Conservation (phyloP, 2,329 filamentous ascomycete species). For the Diaporthe sp. region DNA sequence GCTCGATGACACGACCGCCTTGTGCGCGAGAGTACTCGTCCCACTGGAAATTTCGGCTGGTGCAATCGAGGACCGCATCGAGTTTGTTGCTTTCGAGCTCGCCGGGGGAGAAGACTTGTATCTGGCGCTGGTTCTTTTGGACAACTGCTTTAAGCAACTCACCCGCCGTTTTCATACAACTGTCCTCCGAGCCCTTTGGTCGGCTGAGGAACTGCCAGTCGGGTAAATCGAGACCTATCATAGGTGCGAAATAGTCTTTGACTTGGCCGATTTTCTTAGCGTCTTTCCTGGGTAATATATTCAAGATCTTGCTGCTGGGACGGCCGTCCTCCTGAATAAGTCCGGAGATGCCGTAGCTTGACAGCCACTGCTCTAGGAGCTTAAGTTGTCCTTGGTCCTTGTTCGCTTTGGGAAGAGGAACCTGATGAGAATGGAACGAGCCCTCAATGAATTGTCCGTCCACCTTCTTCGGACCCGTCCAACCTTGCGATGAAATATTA, state of each 20-base stretch:
- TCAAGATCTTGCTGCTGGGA: slow-evolving; percentile 61
- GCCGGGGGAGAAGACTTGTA: slow-evolving; percentile 73
- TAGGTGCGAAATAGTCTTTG: slow-evolving; percentile 62
- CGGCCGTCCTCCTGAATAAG: slow-evolving; percentile 64
- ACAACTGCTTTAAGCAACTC: slow-evolving; percentile 66
- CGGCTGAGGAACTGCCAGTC: slow-evolving; percentile 65
- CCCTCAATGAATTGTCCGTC: slow-evolving; percentile 73
- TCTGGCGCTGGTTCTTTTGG: slow-evolving; percentile 64
- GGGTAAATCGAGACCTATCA: slow-evolving; percentile 60
- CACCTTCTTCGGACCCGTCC: slow-evolving; percentile 72
- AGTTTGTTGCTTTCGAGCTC: slow-evolving; percentile 76
- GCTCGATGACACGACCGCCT: slow-evolving; percentile 73
- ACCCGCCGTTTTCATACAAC: slow-evolving; percentile 69
- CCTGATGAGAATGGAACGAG: slow-evolving; percentile 73
- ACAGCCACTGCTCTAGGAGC: slow-evolving; percentile 68
- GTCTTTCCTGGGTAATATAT: slow-evolving; percentile 61
- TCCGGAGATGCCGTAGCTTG: slow-evolving; percentile 60
- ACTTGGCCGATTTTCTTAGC: slow-evolving; percentile 69
- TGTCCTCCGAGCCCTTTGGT: slow-evolving; percentile 59
- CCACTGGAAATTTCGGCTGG: slow-evolving; percentile 73
- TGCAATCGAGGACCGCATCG: slow-evolving; percentile 64
- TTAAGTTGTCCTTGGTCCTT: slow-evolving; percentile 64
- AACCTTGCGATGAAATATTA: slow-evolving; percentile 52
- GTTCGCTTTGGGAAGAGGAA: slow-evolving; percentile 69
- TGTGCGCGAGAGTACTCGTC: slow-evolving; percentile 69